Base-by-base conservation (phyloP, 768 basidiomycete genomes). In the Rhizopogon vinicolor region DNA sequence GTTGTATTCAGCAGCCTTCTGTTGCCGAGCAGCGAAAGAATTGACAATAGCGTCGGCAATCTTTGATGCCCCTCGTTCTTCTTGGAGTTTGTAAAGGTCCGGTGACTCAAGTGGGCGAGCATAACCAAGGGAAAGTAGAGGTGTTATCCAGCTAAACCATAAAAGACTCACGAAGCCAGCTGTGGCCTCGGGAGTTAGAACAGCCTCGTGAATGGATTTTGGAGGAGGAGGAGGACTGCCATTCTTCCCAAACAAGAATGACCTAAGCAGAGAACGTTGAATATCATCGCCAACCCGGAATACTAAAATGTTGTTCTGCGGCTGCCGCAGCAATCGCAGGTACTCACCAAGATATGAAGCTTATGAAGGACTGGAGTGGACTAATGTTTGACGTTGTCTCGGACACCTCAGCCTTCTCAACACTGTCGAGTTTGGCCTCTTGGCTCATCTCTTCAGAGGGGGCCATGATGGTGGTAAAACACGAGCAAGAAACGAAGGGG, bases 41-140 rank as follows among this genome's bases (percentile, higher is more conserved):
- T 68, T 68, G 18, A 79, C 74, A 41, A 96, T 87, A 37, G 76
- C 73, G 1, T 81, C 72, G 3, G 89, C 87, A 40, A 93, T 81
- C 14, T 72, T 63, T 1, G 74, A 78, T 0, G 92, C 79, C 2
- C 80, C 75, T 25, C 84, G 80, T 19, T 80, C 67, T 39, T 84
- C 80, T 55, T 84, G 84, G 25, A 94, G 81, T 68, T 83, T 88
- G 77, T 86, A 94, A 3, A 95, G 75, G 69, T 95, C 93, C 0
- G 86, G 71, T 0, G 85, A 84, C 63, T 93, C 87, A 2, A 96
- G 77, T 1, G 93, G 89, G 7, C 93, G 81, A 7, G 83, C 78
- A 63, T 92, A 93, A 7, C 93, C 93, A 10, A 93, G 73, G 9
- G 74, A 68, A 58, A 95, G 77, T 22, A 94, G 69, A 3, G 83